phyloP scores from a whole-genome alignment of 305 asterid species.

The Fraxinus greggii region DNA sequence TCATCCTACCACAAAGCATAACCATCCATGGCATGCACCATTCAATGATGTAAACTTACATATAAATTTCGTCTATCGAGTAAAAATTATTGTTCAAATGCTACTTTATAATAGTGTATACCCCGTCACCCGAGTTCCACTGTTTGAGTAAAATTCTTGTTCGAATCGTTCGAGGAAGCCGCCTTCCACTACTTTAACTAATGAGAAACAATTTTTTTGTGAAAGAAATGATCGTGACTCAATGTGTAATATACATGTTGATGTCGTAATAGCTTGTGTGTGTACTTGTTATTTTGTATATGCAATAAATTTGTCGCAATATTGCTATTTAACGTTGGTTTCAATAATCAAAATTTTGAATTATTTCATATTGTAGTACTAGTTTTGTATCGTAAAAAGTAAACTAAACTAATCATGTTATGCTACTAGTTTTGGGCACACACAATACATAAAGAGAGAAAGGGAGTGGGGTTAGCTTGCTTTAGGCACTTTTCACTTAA shows the following conservation, averaged over 20 bases:
- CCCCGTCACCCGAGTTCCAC: neutral
- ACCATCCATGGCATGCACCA: slow-evolving; percentile 13
- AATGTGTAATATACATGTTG: neutral
- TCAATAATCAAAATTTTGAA: neutral
- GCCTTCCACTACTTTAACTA: neutral
- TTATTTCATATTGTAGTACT: neutral
- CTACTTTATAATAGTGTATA: neutral
- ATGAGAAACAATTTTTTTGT: neutral
- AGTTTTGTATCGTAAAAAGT: neutral
- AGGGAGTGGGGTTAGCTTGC: neutral
- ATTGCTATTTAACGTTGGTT: neutral
- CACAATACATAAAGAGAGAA: neutral
- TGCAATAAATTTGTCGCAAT: neutral
- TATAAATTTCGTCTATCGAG: neutral
- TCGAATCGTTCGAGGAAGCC: neutral
- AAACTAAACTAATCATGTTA: neutral
- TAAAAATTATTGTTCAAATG: neutral
- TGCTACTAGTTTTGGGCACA: neutral
- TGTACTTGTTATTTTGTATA: neutral
- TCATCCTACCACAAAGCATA: neutral
- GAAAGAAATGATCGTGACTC: neutral
- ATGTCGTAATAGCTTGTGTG: neutral
- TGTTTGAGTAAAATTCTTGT: neutral
- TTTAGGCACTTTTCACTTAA: slow-evolving; percentile 30
- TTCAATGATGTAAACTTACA: neutral